Evolutionary conservation across 2,329 filamentous ascomycete species (phyloP).

Genomic region (Trichophyton rubrum): DNA sequence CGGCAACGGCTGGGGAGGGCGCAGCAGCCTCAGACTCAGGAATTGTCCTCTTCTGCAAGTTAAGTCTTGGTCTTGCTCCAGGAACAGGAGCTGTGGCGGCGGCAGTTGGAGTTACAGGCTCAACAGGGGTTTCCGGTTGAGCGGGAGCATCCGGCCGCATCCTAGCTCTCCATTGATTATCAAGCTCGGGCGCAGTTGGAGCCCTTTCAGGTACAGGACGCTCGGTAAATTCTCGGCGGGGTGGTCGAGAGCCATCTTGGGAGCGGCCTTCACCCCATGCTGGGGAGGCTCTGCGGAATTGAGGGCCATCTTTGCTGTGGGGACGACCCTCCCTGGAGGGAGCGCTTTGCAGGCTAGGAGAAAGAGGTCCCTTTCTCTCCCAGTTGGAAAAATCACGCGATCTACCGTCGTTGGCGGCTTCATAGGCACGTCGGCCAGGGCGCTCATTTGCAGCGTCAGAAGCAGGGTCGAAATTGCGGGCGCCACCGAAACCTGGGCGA

Average conservation of each 20-base stretch:
- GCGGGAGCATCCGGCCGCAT: conserved; percentile 80
- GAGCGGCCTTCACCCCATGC: conserved; percentile 59
- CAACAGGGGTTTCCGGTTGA: conserved; percentile 31
- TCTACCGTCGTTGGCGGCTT: conserved; percentile 54
- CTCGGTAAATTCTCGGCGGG: conserved; percentile 63
- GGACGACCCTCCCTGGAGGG: conserved; percentile 41
- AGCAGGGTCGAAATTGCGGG: conserved; percentile 41
- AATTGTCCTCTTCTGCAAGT: conserved; percentile 83
- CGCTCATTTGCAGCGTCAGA: conserved; percentile 52
- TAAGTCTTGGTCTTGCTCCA: conserved; percentile 63
- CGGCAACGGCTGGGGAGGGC: conserved; percentile 35
- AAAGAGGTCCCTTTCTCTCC: conserved; percentile 87
- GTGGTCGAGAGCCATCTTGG: conserved; percentile 66
- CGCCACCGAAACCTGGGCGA: conserved; percentile 37
- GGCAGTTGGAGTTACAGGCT: conserved; percentile 48
- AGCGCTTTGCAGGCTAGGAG: conserved; percentile 48
- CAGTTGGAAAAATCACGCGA: conserved; percentile 74
- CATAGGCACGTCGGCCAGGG: conserved; percentile 53
- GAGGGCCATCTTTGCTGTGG: conserved; percentile 47
- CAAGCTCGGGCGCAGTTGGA: conserved; percentile 79
- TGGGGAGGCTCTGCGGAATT: conserved; percentile 55
- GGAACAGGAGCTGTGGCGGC: conserved; percentile 50
- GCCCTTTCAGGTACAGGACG: conserved; percentile 52
- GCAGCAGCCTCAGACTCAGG: conserved; percentile 56
- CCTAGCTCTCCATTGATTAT: conserved; percentile 81